These are phyloP conservation scores for Sungouiella blattae DNA, from an alignment of 805 yeast genomes.

Conservation along the genomic window DNA sequence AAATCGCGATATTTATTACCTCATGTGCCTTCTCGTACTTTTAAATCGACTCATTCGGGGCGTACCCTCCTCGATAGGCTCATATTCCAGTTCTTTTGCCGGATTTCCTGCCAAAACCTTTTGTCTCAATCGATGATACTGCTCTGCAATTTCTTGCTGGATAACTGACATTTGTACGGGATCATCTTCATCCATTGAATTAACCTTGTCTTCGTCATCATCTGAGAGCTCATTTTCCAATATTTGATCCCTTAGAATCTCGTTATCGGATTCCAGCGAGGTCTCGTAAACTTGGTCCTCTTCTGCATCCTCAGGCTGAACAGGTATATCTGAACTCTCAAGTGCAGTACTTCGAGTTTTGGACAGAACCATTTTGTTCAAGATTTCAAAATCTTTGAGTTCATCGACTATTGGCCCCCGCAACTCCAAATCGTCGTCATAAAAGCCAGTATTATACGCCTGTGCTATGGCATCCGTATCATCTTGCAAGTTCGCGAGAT, in stretches of 20 bases:
- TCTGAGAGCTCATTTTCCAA: slow-evolving; percentile 13
- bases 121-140: slow-evolving; percentile 56
- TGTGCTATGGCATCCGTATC: slow-evolving; percentile 57
- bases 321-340: too few relatives aligned
- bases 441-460: slow-evolving; percentile 57
- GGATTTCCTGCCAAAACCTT: slow-evolving; percentile 34
- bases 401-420: slow-evolving; percentile 55
- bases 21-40: slow-evolving; percentile 23
- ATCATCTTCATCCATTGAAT: too few relatives aligned
- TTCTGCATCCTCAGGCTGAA: slow-evolving; percentile 3
- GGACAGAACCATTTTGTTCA: slow-evolving; percentile 47
- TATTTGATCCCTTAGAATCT: slow-evolving; percentile 3
- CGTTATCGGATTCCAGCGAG: slow-evolving; percentile 24
- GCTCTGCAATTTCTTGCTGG: slow-evolving; percentile 44
- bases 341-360: too few relatives aligned
- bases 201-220: slow-evolving; percentile 7
- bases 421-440: slow-evolving; percentile 57
- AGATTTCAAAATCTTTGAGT: slow-evolving; percentile 50
- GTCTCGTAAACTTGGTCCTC: not conserved
- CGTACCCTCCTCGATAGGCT: slow-evolving; percentile 65
- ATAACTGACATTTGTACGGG: too few relatives aligned
- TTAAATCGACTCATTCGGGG: slow-evolving; percentile 64
- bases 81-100: slow-evolving; percentile 42
- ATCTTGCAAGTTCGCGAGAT: slow-evolving; percentile 24
- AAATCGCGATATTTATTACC: too few relatives aligned